Base-by-base conservation (phyloP, 2,329 filamentous ascomycete species). In the Fusarium sulawesiense region DNA sequence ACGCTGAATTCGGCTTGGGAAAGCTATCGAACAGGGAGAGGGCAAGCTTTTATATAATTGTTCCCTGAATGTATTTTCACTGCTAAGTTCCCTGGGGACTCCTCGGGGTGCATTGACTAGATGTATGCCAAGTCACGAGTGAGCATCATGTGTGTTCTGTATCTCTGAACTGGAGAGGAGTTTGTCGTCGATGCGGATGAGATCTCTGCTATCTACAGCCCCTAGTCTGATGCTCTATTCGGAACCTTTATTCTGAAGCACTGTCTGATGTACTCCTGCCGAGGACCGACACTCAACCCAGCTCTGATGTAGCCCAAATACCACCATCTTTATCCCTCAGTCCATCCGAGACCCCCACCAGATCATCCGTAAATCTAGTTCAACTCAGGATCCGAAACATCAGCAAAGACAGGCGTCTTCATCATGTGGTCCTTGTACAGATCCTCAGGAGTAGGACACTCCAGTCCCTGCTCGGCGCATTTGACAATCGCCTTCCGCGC, bases 371-470 rank as follows among this genome's bases (percentile, higher is more conserved):
- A 12, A 3, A 4, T 25, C 2, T 40, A 40, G 8, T 49, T 30
- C 27, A 64, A 7, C 37, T 65, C 53, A 47, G 46, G 46, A 32
- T 60, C 60, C 9, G n/a, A 14, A 3, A 42, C 40, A 7, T 7
- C 18, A 29, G n/a, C 34, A 18, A 30, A 12, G n/a, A 23, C 14
- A 41, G 5, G 9, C 0, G 8, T 7, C 47, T 30, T 34, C 12
- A 11, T 6, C 14, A 4, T 30, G 3, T 12, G 10, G 4, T 50
- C 47, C 13, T n/a, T 7, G 6, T 11, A 16, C n/a, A 45, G 29
- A 14, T 54, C 56, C 7, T 45, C 47, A 13, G 44, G 37, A 29
- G 37, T 12, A 11, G 37, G 34, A 45, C 23, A 23, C 21, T 20
- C n/a, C 25, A n/a, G 14, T 14, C 48, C 41, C 4, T 30, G 6